Evolutionary conservation across 2,329 filamentous ascomycete genomes (phyloP), one percentile per base, ranked within the genome.

Genomic region (Ustulina deusta): DNA sequence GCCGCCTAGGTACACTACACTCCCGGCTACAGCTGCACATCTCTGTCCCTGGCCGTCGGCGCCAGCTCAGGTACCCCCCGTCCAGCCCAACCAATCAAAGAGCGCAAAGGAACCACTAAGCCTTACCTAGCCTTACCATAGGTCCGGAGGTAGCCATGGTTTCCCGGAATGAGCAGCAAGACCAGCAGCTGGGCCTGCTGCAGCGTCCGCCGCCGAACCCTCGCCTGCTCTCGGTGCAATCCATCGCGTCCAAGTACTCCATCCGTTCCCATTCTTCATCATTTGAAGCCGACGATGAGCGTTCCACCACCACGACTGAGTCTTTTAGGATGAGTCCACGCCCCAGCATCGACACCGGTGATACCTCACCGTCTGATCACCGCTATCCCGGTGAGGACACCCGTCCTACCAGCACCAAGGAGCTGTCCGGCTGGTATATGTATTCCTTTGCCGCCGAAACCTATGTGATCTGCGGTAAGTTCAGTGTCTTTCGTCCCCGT

Each of bases 381-480:
- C 85, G 88, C 65, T 97, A 97, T 79, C 85, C 86, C 2, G 93
- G 92, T 69, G 93, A 98, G 79, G 96, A 99, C 80, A 92, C 90
- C 27, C 87, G 95, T n/a, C 88, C 92, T 63, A 98, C 96, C 10
- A 97, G 93, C 79, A 83, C 83, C 74, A 95, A 92, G 80, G 96
- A 99, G 86, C 87, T 98, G 68, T 85, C 90, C 44, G 96, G 95
- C 74, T 99, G 97, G 93, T 99, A 98, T 81, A 91, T 91, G 78
- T 98, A 98, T 83, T 92, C 92, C 48, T 98, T 97, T 85, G 96
- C 96, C 27, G 94, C 95, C 22, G 96, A 99, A 82, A 95, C 97
- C 61, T 98, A 97, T 79, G 93, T 97, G 17, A 93, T 98, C 64
- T 98, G 96, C 79, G 95, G 94, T 93, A 79, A 78, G 89, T 83